phyloP scores from a whole-genome alignment of 1,284 basidiomycete species.

The Moesziomyces aphidis region DNA sequence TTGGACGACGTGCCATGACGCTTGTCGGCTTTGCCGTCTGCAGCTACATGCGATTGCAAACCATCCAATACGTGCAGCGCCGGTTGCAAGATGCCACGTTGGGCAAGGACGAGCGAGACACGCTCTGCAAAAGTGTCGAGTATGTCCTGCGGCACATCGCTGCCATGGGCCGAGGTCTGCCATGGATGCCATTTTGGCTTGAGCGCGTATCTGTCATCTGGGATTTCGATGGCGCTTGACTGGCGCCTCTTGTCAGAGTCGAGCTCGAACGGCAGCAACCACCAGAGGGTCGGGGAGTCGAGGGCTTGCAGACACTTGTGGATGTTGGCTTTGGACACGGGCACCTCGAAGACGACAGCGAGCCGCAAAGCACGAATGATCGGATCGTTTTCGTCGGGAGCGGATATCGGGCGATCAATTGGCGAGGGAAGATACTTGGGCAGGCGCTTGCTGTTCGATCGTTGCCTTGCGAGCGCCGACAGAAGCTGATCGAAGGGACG shows the following conservation, averaged over 20 bases:
- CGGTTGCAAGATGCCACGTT: slow-evolving; percentile 35
- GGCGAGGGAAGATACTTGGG: slow-evolving; percentile 29
- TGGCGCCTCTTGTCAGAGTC: slow-evolving; percentile 1
- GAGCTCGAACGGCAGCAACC: slow-evolving; percentile 40
- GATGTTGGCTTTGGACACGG: slow-evolving; percentile 25
- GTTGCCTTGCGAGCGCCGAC: slow-evolving; percentile 24
- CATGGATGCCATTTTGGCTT: slow-evolving; percentile 39
- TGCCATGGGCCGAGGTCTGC: slow-evolving; percentile 19
- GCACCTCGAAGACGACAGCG: slow-evolving; percentile 17
- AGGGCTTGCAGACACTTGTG: slow-evolving; percentile 32
- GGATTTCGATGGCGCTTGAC: neutral
- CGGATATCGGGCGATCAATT: slow-evolving; percentile 5
- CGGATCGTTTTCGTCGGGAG: slow-evolving; percentile 15
- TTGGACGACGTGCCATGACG: neutral
- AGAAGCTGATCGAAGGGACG: slow-evolving; percentile 46
- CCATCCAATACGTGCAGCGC: slow-evolving; percentile 29
- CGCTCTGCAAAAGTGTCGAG: slow-evolving; percentile 39
- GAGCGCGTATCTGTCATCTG: slow-evolving; percentile 20
- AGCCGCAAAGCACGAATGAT: slow-evolving; percentile 34
- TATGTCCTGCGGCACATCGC: slow-evolving; percentile 7
- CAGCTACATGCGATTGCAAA: slow-evolving; percentile 5
- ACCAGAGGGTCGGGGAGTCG: slow-evolving; percentile 33
- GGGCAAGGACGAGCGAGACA: slow-evolving; percentile 36
- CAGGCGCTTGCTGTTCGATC: neutral
- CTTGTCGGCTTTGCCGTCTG: neutral